Evolutionary conservation across 1,284 basidiomycete genomes (phyloP), one percentile per base, ranked within the genome.

Genomic region (Ganoderma lucidum): DNA sequence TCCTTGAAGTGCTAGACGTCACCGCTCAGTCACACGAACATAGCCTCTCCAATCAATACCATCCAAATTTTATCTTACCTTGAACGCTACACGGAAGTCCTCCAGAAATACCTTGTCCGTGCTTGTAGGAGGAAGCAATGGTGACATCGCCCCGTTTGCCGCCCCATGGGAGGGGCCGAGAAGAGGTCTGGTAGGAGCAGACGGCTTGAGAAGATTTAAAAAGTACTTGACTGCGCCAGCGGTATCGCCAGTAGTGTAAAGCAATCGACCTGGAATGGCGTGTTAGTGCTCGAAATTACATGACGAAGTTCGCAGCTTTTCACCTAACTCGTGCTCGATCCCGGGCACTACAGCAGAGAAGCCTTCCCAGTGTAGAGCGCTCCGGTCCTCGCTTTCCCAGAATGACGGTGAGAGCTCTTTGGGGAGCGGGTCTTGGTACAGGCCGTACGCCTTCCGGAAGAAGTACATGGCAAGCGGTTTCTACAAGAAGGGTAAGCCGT

Each of bases 401-500:
- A 94, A 94, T 17, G 90, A 91, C 1, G 91, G 91, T 0, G 93
- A 95, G 15, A 95, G 77, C 28, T 80, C 80, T 75, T 91, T 92
- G 45, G 80, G 76, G 0, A 86, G 83, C 42, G 80, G 82, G 15
- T 80, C 75, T 41, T 80, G 83, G 76, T 89, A 93, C 37, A 93
- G 79, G 23, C 85, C 85, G 70, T 90, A 89, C 17, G 93, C 90
- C 76, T 84, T 87, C 10, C 89, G 88, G 45, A 95, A 84, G 75
- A 94, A 92, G 76, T 92, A 88, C 85, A 93, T 90, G 0, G 93
- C 94, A 63, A 95, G 78, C 2, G 92, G 90, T 91, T 93, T 95
- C 93, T 94, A 42, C 14, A 8, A 12, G 10, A 37, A 12, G 19
- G 14, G 60, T 14, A 39, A 62, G n/a, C 23, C 37, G 32, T 23